Evolutionary conservation across 805 yeast genomes (phyloP).

Genomic region (Blastobotrys americana): DNA sequence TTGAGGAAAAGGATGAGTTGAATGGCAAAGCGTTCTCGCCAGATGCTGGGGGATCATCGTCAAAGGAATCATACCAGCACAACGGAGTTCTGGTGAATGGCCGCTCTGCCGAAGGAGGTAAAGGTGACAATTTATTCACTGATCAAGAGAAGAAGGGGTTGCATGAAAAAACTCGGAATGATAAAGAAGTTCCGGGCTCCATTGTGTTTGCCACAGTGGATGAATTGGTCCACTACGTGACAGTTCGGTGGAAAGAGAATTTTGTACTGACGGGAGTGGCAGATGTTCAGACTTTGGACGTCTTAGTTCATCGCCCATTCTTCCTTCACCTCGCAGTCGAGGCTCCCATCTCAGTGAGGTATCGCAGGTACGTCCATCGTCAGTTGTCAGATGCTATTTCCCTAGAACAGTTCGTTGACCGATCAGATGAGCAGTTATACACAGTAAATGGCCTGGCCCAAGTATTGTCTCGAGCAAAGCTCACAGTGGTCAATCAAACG

Average conservation of each 20-base stretch:
- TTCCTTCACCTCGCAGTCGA: conserved; percentile 74
- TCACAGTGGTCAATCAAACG: conserved; percentile 51
- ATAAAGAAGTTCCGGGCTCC: conserved; percentile 6
- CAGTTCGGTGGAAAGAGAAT: conserved; percentile 56
- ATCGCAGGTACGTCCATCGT: conserved; percentile 8
- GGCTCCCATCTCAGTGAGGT: conserved; percentile 44
- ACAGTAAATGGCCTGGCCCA: conserved; percentile 31
- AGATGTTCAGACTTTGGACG: conserved; percentile 37
- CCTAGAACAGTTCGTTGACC: conserved; percentile 34
- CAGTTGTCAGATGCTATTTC: conserved; percentile 4
- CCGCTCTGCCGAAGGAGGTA: no score
- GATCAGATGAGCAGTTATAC: conserved; percentile 30
- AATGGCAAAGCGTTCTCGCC: no score
- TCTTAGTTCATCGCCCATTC: conserved; percentile 64
- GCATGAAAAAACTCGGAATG: no score
- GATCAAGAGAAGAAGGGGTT: no score
- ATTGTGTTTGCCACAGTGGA: conserved; percentile 34
- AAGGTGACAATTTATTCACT: no score
- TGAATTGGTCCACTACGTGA: conserved; percentile 52
- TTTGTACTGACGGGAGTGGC: conserved; percentile 51
- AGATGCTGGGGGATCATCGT: not conserved
- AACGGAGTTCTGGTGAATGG: no score
- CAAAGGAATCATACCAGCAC: not conserved
- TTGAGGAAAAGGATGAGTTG: conserved; percentile 23
- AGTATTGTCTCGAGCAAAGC: conserved; percentile 42